phyloP scores from a whole-genome alignment of 2,329 filamentous ascomycete species.

The Penicillium occitanis region DNA sequence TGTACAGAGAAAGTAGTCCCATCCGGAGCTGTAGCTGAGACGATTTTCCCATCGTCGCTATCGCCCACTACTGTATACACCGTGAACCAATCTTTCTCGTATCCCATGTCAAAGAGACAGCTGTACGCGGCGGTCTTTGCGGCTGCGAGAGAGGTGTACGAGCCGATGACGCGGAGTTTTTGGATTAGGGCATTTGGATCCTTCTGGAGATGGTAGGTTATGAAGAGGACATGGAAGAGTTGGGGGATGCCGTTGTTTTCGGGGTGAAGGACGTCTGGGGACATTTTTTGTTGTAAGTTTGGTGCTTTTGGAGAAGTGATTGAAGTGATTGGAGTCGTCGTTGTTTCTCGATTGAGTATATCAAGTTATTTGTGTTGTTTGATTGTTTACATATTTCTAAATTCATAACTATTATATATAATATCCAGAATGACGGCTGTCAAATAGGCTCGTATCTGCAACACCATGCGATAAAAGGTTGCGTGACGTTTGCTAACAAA shows the following conservation, averaged over 20 bases:
- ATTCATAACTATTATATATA: not conserved
- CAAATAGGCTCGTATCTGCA: not conserved
- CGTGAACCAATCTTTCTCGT: slow-evolving; percentile 32
- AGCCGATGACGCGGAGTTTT: slow-evolving; percentile 17
- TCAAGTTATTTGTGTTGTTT: not conserved
- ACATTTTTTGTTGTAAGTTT: not conserved
- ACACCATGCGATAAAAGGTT: slow-evolving; percentile 5
- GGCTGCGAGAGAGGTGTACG: slow-evolving; percentile 14
- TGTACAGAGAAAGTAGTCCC: slow-evolving; percentile 30
- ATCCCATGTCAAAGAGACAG: slow-evolving; percentile 24
- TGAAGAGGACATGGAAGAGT: slow-evolving; percentile 15
- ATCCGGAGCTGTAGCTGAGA: slow-evolving; percentile 28
- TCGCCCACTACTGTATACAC: slow-evolving; percentile 23
- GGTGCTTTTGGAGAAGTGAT: not conserved
- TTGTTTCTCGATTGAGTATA: not conserved
- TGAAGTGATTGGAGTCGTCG: not conserved
- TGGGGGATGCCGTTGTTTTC: slow-evolving; percentile 13
- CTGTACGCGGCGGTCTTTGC: slow-evolving; percentile 15
- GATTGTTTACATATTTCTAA: not conserved
- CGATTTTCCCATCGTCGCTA: slow-evolving; percentile 25
- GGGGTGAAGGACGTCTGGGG: not conserved
- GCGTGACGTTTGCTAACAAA: not conserved
- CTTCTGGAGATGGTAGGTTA: slow-evolving; percentile 16
- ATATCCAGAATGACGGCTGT: not conserved
- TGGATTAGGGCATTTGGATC: slow-evolving; percentile 7